Evolutionary conservation across 495 filamentous ascomycete genomes (phyloP).

Genomic region (Lichina pygmaea): DNA sequence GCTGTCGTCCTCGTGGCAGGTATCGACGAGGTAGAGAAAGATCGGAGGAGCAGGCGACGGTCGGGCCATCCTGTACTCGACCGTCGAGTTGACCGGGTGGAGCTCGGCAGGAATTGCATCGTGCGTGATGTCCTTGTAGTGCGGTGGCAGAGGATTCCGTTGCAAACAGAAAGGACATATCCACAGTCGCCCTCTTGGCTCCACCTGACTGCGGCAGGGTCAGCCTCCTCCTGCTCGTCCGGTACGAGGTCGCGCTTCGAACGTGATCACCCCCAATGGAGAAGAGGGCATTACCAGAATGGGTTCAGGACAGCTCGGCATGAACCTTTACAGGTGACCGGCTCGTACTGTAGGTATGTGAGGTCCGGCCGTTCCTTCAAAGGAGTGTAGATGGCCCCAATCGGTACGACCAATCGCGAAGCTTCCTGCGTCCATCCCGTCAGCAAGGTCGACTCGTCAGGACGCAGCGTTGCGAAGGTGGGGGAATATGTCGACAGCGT

Average conservation of each 20-base stretch:
- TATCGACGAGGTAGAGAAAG: slow-evolving; percentile 95
- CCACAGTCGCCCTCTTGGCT: slow-evolving; percentile 84
- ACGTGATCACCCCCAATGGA: not conserved
- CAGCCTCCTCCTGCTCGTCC: not conserved
- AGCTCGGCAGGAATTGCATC: slow-evolving; percentile 89
- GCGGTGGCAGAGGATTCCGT: slow-evolving; percentile 79
- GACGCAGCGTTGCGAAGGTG: not conserved
- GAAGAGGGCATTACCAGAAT: slow-evolving; percentile 37
- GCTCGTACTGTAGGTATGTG: slow-evolving; percentile 82
- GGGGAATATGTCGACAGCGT: slow-evolving; percentile 1
- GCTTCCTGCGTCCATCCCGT: slow-evolving; percentile 39
- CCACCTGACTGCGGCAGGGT: slow-evolving; percentile 44
- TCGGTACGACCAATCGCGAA: slow-evolving; percentile 84
- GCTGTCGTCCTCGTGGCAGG: slow-evolving; percentile 95
- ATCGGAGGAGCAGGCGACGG: slow-evolving; percentile 87
- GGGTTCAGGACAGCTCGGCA: slow-evolving; percentile 94
- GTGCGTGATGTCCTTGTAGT: slow-evolving; percentile 96
- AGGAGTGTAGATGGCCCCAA: slow-evolving; percentile 88
- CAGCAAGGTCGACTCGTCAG: not conserved
- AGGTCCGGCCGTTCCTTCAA: slow-evolving; percentile 85
- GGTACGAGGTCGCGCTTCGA: not conserved
- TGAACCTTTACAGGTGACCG: slow-evolving; percentile 86
- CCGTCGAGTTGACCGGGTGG: slow-evolving; percentile 79
- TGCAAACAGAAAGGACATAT: slow-evolving; percentile 96
- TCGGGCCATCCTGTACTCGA: slow-evolving; percentile 84